These are phyloP conservation scores for Acidiella bohemica DNA, from an alignment of 495 filamentous ascomycete species.

Conservation along the genomic window DNA sequence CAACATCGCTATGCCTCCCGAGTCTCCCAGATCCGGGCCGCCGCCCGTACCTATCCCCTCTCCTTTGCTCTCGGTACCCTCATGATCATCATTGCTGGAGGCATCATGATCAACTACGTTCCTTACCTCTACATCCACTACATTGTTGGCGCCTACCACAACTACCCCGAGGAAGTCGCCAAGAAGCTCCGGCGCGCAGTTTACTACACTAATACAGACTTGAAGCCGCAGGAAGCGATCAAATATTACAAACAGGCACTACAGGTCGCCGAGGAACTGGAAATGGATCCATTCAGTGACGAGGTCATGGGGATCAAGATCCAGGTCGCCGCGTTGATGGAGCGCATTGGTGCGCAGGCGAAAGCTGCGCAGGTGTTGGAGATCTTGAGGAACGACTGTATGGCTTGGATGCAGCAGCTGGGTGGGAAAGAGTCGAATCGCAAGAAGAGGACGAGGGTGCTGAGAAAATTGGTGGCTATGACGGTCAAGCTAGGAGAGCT, in stretches of 20 bases:
- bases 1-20: conserved; percentile 6
- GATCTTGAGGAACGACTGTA: conserved; percentile 44
- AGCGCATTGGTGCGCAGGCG: conserved; percentile 52
- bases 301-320: conserved; percentile 84
- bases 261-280: conserved; percentile 49
- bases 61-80: conserved; percentile 8
- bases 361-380: conserved; percentile 64
- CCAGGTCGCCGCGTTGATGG: conserved; percentile 61
- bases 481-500: conserved; percentile 71
- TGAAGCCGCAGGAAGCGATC: conserved; percentile 58
- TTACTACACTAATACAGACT: conserved; percentile 65
- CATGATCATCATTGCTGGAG: conserved; percentile 36
- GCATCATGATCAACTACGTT: conserved; percentile 39
- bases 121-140: conserved; percentile 55
- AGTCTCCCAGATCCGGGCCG: conserved; percentile 3
- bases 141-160: conserved; percentile 50
- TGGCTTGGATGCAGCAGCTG: conserved; percentile 44
- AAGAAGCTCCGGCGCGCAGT: conserved; percentile 70
- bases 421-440: conserved; percentile 30
- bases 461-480: conserved; percentile 60
- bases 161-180: conserved; percentile 69
- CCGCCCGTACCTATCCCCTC: conserved; percentile 12
- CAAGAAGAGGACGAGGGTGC: conserved; percentile 51
- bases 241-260: conserved; percentile 72
- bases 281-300: conserved; percentile 75